Evolutionary conservation across 352 stramenopile genomes (phyloP).

Genomic region (Pythium folliculosum): DNA sequence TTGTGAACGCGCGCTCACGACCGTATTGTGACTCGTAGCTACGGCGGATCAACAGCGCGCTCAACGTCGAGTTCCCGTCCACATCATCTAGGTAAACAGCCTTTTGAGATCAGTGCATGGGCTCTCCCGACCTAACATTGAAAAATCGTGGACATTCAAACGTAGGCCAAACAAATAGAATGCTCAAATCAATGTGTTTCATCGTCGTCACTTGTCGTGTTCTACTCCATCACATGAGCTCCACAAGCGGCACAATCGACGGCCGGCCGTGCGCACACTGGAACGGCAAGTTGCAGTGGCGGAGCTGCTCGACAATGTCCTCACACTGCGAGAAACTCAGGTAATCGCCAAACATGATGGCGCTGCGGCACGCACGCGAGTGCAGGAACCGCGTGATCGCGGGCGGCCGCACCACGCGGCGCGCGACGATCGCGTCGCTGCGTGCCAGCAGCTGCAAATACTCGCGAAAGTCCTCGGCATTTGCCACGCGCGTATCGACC

Average conservation of each 20-base stretch:
- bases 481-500: constrained; percentile 71
- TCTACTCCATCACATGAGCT: constrained; percentile 44
- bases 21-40: constrained; percentile 33
- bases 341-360: constrained; percentile 93
- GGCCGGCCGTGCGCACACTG: constrained; percentile 90
- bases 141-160: neutral
- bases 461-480: constrained; percentile 78
- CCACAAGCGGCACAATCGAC: constrained; percentile 84
- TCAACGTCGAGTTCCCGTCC: constrained; percentile 40
- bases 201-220: neutral
- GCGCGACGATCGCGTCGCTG: constrained; percentile 25
- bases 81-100: constrained; percentile 11
- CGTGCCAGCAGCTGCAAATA: constrained; percentile 73
- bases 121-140: no score
- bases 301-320: constrained; percentile 70
- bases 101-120: no score
- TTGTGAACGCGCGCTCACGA: neutral
- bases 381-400: constrained; percentile 84
- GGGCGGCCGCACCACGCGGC: constrained; percentile 46
- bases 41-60: constrained; percentile 59
- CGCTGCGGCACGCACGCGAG: constrained; percentile 88
- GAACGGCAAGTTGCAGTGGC: constrained; percentile 84
- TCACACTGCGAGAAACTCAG: constrained; percentile 70
- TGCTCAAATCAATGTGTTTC: neutral
- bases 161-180: constrained; percentile 18